Conservation (phyloP, 2,329 filamentous ascomycete species). For the Aureobasidium sp. region DNA sequence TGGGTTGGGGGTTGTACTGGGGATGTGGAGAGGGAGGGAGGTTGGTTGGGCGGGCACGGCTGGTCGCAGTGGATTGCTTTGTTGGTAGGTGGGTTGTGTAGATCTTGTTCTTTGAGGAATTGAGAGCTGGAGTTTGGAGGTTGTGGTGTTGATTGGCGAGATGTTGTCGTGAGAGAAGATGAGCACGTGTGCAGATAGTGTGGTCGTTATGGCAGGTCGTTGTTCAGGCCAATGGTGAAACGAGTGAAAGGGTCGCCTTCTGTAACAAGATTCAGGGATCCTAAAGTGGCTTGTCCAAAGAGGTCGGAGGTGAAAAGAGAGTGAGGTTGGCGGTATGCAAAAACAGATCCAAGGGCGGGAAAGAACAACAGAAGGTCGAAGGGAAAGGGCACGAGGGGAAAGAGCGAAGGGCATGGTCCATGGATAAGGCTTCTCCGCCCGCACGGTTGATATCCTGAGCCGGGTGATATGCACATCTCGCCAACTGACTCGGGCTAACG, state of each 20-base stretch:
- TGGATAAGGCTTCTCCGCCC: background rate
- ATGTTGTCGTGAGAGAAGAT: background rate
- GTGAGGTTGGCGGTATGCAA: background rate
- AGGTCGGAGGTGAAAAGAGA: conserved; percentile 2
- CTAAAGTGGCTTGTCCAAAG: background rate
- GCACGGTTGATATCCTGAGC: background rate
- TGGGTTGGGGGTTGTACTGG: background rate
- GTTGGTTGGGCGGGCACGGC: background rate
- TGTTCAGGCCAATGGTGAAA: conserved; percentile 1
- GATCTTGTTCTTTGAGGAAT: background rate
- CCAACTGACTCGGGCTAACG: background rate
- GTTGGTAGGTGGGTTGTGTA: background rate
- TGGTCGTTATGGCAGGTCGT: background rate
- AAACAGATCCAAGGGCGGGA: background rate
- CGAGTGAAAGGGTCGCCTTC: background rate
- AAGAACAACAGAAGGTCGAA: background rate
- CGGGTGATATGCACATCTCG: background rate
- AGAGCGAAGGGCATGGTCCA: background rate
- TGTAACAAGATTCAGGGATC: background rate
- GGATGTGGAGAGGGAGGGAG: background rate
- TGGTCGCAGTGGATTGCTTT: background rate
- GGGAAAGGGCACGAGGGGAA: background rate
- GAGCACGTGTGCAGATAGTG: background rate
- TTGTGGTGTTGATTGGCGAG: background rate
- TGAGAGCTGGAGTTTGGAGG: background rate